A percentile compares a stretch with the other conserved stretches of the same genome.
phyloP scores from a whole-genome alignment of 495 filamentous ascomycete species.

The Neurospora sp. region DNA sequence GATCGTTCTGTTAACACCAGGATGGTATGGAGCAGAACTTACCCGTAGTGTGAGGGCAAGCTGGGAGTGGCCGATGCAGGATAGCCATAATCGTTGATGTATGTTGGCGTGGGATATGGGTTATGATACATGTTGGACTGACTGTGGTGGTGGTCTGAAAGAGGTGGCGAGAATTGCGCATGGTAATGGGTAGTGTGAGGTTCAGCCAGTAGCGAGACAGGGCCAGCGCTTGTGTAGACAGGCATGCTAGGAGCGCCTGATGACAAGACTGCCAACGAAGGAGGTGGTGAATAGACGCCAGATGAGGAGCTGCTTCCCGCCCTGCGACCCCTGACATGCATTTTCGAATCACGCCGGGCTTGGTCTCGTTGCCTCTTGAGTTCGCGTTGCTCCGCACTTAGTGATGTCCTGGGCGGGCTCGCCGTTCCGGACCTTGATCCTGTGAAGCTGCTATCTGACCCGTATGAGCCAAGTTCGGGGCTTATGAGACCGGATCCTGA shows the following conservation, averaged over 20 bases:
- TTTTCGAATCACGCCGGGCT: slow-evolving; percentile 32
- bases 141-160: slow-evolving; percentile 25
- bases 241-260: slow-evolving; percentile 28
- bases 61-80: slow-evolving; percentile 26
- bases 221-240: slow-evolving; percentile 36
- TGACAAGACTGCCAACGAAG: slow-evolving; percentile 30
- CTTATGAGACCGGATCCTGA: slow-evolving; percentile 27
- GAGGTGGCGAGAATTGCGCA: slow-evolving; percentile 33
- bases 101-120: slow-evolving; percentile 19
- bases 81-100: slow-evolving; percentile 30
- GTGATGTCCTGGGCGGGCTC: slow-evolving; percentile 33
- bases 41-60: slow-evolving; percentile 37
- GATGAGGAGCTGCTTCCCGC: slow-evolving; percentile 32
- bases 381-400: slow-evolving; percentile 39
- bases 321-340: slow-evolving; percentile 27
- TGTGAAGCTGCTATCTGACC: slow-evolving; percentile 34
- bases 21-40: slow-evolving; percentile 6
- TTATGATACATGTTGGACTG: slow-evolving; percentile 26
- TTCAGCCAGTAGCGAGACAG: slow-evolving; percentile 36
- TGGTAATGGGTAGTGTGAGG: slow-evolving; percentile 31
- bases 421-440: slow-evolving; percentile 35
- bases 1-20: neutral
- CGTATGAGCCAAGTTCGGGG: slow-evolving; percentile 28
- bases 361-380: slow-evolving; percentile 40
- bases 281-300: slow-evolving; percentile 28